Conservation (phyloP, 371 early-diverging fungal species). For the Zychaea mexicana region DNA sequence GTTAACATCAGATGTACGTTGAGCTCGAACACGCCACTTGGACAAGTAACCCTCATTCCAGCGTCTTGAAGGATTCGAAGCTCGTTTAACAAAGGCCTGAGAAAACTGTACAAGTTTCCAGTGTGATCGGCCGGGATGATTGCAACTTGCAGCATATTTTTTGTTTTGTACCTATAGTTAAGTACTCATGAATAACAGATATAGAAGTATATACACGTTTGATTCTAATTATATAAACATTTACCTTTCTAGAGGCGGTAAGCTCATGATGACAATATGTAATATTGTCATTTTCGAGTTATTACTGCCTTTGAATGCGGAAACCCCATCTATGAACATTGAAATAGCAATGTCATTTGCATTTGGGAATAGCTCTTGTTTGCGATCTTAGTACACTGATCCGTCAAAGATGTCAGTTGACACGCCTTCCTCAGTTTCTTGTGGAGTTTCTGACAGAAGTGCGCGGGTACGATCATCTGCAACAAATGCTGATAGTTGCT, state of each 20-base stretch:
- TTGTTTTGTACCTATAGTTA: conserved; percentile 3
- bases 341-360: neutral
- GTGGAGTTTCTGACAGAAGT: too few species aligned
- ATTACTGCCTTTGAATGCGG: neutral
- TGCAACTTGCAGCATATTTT: conserved; percentile 6
- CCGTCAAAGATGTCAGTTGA: neutral
- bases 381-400: neutral
- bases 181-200: neutral
- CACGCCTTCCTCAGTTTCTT: neutral
- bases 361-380: neutral
- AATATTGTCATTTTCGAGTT: neutral
- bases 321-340: conserved; percentile 7
- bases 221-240: neutral
- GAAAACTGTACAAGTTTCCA: neutral
- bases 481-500: neutral
- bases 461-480: neutral
- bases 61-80: neutral
- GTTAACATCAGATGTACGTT: neutral
- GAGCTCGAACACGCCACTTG: neutral
- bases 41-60: neutral
- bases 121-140: conserved; percentile 1
- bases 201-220: neutral
- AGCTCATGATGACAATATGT: neutral
- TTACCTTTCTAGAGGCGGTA: conserved; percentile 2
- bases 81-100: neutral